Base-by-base conservation (phyloP, 441 rosid species). In the Biscutella laevigata region DNA sequence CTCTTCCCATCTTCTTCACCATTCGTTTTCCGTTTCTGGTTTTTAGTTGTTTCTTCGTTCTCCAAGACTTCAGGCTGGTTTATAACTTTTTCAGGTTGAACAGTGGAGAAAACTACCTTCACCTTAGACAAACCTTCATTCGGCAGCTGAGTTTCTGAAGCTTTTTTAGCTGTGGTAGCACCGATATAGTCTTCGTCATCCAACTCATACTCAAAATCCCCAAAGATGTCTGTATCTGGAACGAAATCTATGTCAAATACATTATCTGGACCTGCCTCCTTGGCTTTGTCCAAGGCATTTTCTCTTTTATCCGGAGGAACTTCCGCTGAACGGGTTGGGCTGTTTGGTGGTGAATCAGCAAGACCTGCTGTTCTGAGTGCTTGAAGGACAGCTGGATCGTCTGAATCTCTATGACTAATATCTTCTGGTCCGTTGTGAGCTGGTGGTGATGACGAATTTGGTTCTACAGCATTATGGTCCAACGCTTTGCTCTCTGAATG, bases 351-450 rank as follows among this genome's bases (percentile, higher is more conserved):
- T 74, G 97, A 89, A 73, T 94, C 97, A 40, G 83, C 70, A 66
- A 94, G 99, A 66, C 99, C 99, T 6, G 95, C 92, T 61, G 77
- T 71, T 79, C 79, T 81, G 64, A 94, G 69, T 16, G 97, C 97
- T 59, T 76, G 82, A 42, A 58, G 70, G 41, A 83, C 51, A 13
- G 68, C 65, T 25, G 75, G 74, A 65, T 84, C 82, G 53, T 63
- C 69, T 29, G 75, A 62, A 56, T 62, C 55, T 40, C 67, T 70
- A 19, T 66, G 71, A 26, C 22, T 60, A 38, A 45, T 69, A 67
- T 52, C 72, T 64, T 77, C 74, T 36, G 59, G 49, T 62, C 59
- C 54, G 24, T 68, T 71, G 57, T 26, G 43, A 32, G 72, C 43
- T 16, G 32, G 47, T 40, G 57, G 66, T 28, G 73, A 45, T 53